These are phyloP conservation scores for Ensete glaucum DNA, from an alignment of 176 grass and related monocot genomes.

Conservation along the genomic window DNA sequence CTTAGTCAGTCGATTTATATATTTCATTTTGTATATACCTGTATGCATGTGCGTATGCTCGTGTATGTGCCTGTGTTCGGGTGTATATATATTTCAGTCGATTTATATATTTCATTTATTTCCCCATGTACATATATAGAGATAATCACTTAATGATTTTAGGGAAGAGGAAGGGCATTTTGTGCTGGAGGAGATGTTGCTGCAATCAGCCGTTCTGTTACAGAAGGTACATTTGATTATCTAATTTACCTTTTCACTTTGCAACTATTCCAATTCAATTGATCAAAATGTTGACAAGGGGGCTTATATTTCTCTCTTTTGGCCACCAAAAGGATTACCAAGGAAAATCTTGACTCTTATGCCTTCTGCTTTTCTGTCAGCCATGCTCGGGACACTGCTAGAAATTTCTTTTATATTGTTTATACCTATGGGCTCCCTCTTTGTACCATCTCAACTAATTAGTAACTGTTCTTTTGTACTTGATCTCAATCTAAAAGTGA, in stretches of 20 bases:
- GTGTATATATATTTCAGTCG: too few species aligned
- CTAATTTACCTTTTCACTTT: background rate
- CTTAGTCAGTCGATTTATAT: background rate
- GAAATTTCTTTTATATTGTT: background rate
- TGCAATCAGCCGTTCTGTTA: slow-evolving; percentile 41
- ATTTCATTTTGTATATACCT: background rate
- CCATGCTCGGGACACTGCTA: background rate
- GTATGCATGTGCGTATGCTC: slow-evolving; percentile 1
- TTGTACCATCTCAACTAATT: background rate
- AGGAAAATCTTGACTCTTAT: background rate
- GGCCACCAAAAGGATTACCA: background rate
- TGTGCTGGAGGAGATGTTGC: slow-evolving; percentile 92
- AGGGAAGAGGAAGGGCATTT: slow-evolving; percentile 98
- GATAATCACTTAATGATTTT: slow-evolving; percentile 16
- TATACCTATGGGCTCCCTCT: too few species aligned
- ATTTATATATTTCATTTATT: too few species aligned
- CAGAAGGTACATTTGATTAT: slow-evolving; percentile 14
- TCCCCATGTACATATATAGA: background rate
- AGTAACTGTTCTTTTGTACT: background rate
- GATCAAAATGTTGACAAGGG: background rate
- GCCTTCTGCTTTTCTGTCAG: background rate
- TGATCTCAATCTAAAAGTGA: background rate
- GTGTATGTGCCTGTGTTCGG: background rate
- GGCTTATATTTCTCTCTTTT: background rate
- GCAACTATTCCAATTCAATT: background rate